Base-by-base conservation (phyloP, 345 rosid species). In the Adansonia digitata region DNA sequence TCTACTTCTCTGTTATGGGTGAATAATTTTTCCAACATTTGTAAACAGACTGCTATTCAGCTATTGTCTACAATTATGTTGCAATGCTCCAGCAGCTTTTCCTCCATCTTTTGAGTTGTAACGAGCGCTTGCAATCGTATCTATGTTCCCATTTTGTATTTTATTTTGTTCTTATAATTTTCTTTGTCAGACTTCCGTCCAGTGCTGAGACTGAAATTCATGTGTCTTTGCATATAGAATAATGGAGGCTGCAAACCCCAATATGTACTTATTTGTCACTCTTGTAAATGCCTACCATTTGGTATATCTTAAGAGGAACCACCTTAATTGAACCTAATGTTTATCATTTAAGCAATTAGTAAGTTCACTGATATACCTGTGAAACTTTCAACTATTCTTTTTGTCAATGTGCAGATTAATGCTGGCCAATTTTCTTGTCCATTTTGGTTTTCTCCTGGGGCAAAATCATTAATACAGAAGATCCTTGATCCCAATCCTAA, bases 371-470 rank as follows among this genome's bases (percentile, higher is more conserved):
- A 71, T 76, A 49, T 75, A 73, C 52, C 24, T 62, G 61, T 31
- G 75, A 60, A 69, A 66, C 42, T 69, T 71, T 22, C 74, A 67
- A 81, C n/a, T 35, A 7, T 40, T 75, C 72, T 62, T 71, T 39
- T 62, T 56, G 68, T 70, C 73, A 53, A 55, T 70, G 11, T 75
- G 69, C 84, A 92, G 98, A 88, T 91, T 82, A 86, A 76, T 80
- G 94, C 88, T 65, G 95, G 94, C 24, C 88, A 91, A 27, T 94
- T 88, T 82, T 73, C 89, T 76, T 89, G 85, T 80, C 98, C 98
- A 26, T 51, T 69, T 64, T 92, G 97, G 98, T 92, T 94, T 84
- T 91, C 97, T 77, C 71, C 86, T 20, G 92, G 81, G 46, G 87
- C 84, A 29, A 90, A 82, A 84, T 84, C 89, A 26, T 82, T 94